Evolutionary conservation across 805 yeast species (phyloP).

Genomic region (Metschnikowia continentalis): DNA sequence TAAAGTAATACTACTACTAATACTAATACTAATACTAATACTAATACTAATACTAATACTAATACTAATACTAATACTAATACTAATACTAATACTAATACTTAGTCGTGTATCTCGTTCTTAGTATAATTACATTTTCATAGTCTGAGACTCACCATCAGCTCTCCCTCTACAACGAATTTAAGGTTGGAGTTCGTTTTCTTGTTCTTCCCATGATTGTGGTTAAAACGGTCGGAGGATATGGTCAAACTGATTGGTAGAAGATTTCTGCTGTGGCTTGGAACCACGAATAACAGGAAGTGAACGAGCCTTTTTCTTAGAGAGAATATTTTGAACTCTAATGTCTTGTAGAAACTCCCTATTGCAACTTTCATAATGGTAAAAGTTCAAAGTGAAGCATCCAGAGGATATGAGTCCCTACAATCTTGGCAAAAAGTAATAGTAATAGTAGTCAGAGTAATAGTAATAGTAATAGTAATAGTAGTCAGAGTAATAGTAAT

Average conservation of each 20-base stretch:
- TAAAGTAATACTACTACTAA: too few relatives aligned
- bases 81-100: too few relatives aligned
- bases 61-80: too few relatives aligned
- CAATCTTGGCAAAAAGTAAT: background rate
- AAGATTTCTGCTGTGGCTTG: background rate
- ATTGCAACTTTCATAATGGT: background rate
- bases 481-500: too few relatives aligned
- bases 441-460: too few relatives aligned
- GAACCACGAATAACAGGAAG: background rate
- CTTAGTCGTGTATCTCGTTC: too few relatives aligned
- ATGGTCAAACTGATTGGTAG: background rate
- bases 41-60: too few relatives aligned
- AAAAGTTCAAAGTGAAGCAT: background rate
- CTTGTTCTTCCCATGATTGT: background rate
- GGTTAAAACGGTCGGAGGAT: background rate
- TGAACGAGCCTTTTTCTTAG: background rate
- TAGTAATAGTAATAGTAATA: too few relatives aligned
- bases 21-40: too few relatives aligned
- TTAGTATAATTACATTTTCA: too few relatives aligned
- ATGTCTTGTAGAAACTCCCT: background rate
- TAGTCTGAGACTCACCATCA: too few relatives aligned
- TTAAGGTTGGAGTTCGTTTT: background rate
- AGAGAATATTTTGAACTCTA: background rate
- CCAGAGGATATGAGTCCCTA: background rate
- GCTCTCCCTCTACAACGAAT: background rate